Percentiles rank a stretch among this genome's conserved stretches.
Evolutionary conservation across 306 rosid genomes (phyloP).

Genomic region (Dryas octopetala): DNA sequence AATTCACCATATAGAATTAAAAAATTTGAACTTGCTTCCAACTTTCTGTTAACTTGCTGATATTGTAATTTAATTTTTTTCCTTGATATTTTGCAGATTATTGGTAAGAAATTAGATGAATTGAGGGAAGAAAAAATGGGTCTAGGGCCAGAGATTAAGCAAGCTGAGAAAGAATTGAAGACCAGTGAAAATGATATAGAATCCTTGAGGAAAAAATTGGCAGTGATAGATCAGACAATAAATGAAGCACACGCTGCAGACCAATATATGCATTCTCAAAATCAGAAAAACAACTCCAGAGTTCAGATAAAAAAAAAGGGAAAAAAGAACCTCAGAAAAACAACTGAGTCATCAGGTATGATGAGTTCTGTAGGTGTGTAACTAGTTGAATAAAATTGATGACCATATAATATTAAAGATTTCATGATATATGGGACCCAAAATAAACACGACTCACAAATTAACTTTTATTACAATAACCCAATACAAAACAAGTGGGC

Average conservation of each 20-base stretch:
- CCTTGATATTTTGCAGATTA: slow-evolving; percentile 9
- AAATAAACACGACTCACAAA: too few species aligned
- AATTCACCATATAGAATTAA: neutral
- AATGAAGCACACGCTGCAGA: neutral
- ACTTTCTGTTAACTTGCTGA: neutral
- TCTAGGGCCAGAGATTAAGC: neutral
- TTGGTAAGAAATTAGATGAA: slow-evolving; percentile 17
- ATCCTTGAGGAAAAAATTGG: neutral
- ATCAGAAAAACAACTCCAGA: neutral
- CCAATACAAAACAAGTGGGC: neutral
- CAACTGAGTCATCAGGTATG: neutral
- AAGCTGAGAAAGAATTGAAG: slow-evolving; percentile 13
- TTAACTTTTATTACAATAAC: too few species aligned
- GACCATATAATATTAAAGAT: too few species aligned
- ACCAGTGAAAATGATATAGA: neutral
- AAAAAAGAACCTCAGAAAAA: too few species aligned
- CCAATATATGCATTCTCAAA: neutral
- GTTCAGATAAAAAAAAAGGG: too few species aligned
- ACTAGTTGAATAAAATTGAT: too few species aligned
- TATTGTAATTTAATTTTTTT: neutral
- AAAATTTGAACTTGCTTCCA: neutral
- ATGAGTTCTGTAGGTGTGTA: too few species aligned
- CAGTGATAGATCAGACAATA: neutral
- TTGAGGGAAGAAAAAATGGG: neutral
- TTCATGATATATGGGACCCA: too few species aligned